Evolutionary conservation across 805 yeast genomes (phyloP).

Genomic region (Candida vaughaniae): DNA sequence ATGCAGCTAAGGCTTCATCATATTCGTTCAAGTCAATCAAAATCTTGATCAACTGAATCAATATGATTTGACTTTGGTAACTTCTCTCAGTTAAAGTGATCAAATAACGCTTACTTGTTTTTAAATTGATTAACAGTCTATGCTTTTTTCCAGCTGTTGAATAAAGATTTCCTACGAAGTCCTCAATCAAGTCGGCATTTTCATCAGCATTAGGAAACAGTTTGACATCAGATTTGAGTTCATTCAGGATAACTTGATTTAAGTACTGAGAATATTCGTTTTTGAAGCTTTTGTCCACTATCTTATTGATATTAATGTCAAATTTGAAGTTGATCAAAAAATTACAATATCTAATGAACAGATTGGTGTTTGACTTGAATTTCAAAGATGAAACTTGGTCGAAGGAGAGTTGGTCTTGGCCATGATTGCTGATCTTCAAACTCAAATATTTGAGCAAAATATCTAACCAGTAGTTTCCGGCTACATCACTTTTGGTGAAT

Average conservation of each 20-base stretch:
- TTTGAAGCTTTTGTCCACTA: conserved; percentile 17
- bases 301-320: conserved; percentile 12
- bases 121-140: conserved; percentile 16
- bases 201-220: conserved; percentile 31
- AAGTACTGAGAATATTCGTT: conserved; percentile 26
- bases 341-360: conserved; percentile 26
- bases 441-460: conserved; percentile 20
- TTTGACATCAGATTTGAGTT: conserved; percentile 14
- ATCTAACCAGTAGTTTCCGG: conserved; percentile 36
- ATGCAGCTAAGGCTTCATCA: conserved; percentile 45
- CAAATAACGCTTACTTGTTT: conserved; percentile 30
- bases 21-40: conserved; percentile 34
- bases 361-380: conserved; percentile 23
- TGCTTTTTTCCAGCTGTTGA: conserved; percentile 23
- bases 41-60: conserved; percentile 29
- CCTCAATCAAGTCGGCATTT: conserved; percentile 18
- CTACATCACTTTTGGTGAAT: conserved; percentile 29
- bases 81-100: conserved; percentile 30
- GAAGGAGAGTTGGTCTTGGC: conserved; percentile 20
- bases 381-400: conserved; percentile 14
- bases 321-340: conserved; percentile 20
- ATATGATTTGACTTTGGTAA: conserved; percentile 37
- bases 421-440: conserved; percentile 16
- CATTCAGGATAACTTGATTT: conserved; percentile 16
- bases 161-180: conserved; percentile 31